A percentile compares a stretch with the other conserved stretches of the same genome.
Evolutionary conservation across 2,329 filamentous ascomycete genomes (phyloP).

Genomic region (Cyphellophora attinorum): DNA sequence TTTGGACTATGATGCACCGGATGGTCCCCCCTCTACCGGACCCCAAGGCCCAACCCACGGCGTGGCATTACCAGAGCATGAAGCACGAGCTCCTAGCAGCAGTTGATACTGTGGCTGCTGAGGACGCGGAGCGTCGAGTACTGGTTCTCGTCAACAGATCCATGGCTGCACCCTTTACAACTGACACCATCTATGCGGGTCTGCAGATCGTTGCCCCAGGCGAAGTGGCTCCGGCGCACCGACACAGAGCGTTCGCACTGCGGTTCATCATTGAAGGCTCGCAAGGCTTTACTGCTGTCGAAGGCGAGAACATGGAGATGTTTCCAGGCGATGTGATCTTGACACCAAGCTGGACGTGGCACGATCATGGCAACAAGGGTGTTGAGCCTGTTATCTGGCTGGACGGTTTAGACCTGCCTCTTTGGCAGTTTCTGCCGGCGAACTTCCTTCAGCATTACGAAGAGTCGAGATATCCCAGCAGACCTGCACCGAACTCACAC

Average conservation of each 20-base stretch:
- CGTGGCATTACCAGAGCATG: conserved; percentile 28
- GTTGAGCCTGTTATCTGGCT: conserved; percentile 48
- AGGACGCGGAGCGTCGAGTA: conserved; percentile 29
- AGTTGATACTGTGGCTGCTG: conserved; percentile 26
- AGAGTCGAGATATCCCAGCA: conserved; percentile 39
- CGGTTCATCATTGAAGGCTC: conserved; percentile 50
- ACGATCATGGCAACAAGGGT: conserved; percentile 52
- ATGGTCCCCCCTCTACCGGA: too few species aligned
- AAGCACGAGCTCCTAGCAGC: conserved; percentile 26
- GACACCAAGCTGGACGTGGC: conserved; percentile 51
- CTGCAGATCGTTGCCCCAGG: conserved; percentile 49
- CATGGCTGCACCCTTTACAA: conserved; percentile 44
- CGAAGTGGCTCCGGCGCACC: conserved; percentile 46
- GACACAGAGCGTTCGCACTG: conserved; percentile 47
- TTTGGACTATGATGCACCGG: too few species aligned
- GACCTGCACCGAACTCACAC: conserved; percentile 19
- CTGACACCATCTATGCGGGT: conserved; percentile 49
- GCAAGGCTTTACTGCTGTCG: conserved; percentile 48
- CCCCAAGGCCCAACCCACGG: conserved; percentile 29
- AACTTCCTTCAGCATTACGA: conserved; percentile 46
- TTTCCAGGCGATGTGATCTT: conserved; percentile 46
- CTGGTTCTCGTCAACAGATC: conserved; percentile 33
- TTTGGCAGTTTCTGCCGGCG: conserved; percentile 41
- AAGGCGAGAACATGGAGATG: conserved; percentile 44
- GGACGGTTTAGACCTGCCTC: conserved; percentile 46